Conservation (phyloP, 306 rosid genomes). For the Parietaria judaica region DNA sequence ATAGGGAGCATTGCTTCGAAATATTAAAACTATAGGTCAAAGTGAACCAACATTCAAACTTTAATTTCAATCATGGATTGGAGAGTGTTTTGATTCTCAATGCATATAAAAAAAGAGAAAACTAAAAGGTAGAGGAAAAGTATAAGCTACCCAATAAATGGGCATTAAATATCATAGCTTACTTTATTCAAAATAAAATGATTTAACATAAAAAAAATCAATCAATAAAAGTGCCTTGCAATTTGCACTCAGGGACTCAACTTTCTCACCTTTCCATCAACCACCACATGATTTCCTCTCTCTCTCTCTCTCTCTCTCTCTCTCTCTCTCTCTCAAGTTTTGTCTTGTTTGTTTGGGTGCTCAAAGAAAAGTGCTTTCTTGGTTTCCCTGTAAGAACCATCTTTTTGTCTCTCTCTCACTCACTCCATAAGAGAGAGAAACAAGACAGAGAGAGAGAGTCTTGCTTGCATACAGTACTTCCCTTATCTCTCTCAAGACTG, state of each 20-base stretch:
- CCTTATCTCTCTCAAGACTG: neutral
- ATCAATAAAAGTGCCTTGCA: neutral
- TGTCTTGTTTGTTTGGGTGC: too few relatives aligned
- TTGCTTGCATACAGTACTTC: neutral
- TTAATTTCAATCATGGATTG: too few relatives aligned
- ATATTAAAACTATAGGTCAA: too few relatives aligned
- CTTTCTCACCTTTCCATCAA: conserved; percentile 25
- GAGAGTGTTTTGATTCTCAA: too few relatives aligned
- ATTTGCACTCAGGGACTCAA: conserved; percentile 13
- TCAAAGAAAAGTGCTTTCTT: conserved; percentile 49
- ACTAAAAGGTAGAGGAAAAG: neutral
- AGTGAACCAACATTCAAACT: too few relatives aligned
- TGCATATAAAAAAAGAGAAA: too few relatives aligned
- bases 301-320: conserved; percentile 16
- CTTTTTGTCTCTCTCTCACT: conserved; percentile 39
- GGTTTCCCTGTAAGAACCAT: conserved; percentile 39
- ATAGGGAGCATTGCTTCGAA: too few relatives aligned
- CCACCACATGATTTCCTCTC: conserved; percentile 43
- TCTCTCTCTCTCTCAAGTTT: conserved; percentile 13
- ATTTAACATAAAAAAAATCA: too few relatives aligned
- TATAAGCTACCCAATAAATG: too few relatives aligned
- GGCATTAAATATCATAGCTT: neutral
- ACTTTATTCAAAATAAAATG: neutral
- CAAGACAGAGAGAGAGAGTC: conserved; percentile 9
- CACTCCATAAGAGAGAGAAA: neutral